phyloP scores from a whole-genome alignment of 139 green algal genomes.

The Chlamydomonas applanata region DNA sequence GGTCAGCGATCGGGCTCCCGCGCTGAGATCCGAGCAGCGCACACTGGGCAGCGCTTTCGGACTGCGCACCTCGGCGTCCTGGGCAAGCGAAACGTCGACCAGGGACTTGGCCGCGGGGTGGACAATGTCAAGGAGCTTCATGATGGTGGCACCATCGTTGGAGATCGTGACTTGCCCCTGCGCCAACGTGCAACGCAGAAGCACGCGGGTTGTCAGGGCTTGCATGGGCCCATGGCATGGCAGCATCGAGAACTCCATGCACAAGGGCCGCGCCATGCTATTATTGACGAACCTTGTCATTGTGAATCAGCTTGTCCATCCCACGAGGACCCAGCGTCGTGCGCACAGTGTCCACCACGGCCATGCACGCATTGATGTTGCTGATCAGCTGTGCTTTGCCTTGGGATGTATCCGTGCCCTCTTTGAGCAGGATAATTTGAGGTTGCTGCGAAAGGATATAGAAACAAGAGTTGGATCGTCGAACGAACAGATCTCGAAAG shows the following conservation, averaged over 20 bases:
- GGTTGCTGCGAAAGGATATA: conserved; percentile 76
- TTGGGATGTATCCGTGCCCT: conserved; percentile 97
- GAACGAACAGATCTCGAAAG: not conserved
- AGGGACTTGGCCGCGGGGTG: conserved; percentile 96
- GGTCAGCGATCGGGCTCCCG: not conserved
- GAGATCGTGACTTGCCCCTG: conserved; percentile 91
- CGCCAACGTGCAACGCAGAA: not conserved
- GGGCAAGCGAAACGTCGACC: conserved; percentile 93
- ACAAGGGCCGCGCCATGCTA: no score
- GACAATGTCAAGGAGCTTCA: conserved; percentile 98
- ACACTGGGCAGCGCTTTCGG: not conserved
- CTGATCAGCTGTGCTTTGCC: conserved; percentile 94
- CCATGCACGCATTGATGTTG: conserved; percentile 99
- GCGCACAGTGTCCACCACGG: conserved; percentile 90
- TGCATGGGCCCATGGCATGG: no score
- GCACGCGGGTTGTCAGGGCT: no score
- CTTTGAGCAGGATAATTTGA: conserved; percentile 98
- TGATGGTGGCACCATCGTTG: conserved; percentile 98
- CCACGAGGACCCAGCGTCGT: conserved; percentile 96
- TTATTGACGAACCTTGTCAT: conserved; percentile 56
- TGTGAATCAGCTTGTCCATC: conserved; percentile 98
- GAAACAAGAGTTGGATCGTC: not conserved
- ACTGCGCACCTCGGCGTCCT: conserved; percentile 84
- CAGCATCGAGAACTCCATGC: no score
- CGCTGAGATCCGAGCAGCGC: not conserved